Conservation (phyloP, 805 yeast species). For the Vanderwaltozyma tropicalis region DNA sequence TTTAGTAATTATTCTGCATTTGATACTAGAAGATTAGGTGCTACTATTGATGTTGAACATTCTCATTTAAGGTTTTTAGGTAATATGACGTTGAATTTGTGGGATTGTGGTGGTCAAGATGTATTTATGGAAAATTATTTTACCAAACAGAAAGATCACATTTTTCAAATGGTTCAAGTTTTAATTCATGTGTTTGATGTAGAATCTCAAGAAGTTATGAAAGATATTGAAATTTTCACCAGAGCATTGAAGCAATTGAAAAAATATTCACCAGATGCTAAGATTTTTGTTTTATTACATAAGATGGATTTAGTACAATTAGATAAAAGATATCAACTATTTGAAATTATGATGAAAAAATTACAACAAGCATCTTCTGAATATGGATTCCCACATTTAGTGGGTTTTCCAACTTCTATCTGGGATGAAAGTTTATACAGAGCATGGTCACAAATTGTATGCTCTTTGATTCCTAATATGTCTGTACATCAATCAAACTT, state of each 20-base stretch:
- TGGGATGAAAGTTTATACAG: constrained; percentile 95
- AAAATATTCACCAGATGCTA: constrained; percentile 81
- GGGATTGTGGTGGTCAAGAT: constrained; percentile 99
- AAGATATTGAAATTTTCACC: constrained; percentile 86
- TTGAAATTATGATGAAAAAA: constrained; percentile 73
- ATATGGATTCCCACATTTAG: constrained; percentile 48
- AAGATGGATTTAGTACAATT: constrained; percentile 93
- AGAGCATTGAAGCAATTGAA: constrained; percentile 72
- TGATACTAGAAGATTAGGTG: constrained; percentile 90
- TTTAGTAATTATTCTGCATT: constrained; percentile 94
- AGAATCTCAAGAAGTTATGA: constrained; percentile 80
- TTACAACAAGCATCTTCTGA: constrained; percentile 66
- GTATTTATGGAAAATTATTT: constrained; percentile 92
- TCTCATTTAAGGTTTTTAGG: constrained; percentile 88
- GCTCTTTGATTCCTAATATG: constrained; percentile 91
- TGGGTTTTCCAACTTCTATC: constrained; percentile 89
- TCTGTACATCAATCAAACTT: constrained; percentile 65
- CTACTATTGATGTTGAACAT: constrained; percentile 97
- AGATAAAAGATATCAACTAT: constrained; percentile 75
- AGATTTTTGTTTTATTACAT: constrained; percentile 82
- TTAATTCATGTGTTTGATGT: constrained; percentile 94
- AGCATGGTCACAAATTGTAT: constrained; percentile 95
- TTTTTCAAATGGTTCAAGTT: constrained; percentile 91
- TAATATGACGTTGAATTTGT: constrained; percentile 85
- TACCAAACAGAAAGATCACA: constrained; percentile 79